Evolutionary conservation across 2,329 filamentous ascomycete genomes (phyloP).

Genomic region (Aotearoamyces nothofagi): DNA sequence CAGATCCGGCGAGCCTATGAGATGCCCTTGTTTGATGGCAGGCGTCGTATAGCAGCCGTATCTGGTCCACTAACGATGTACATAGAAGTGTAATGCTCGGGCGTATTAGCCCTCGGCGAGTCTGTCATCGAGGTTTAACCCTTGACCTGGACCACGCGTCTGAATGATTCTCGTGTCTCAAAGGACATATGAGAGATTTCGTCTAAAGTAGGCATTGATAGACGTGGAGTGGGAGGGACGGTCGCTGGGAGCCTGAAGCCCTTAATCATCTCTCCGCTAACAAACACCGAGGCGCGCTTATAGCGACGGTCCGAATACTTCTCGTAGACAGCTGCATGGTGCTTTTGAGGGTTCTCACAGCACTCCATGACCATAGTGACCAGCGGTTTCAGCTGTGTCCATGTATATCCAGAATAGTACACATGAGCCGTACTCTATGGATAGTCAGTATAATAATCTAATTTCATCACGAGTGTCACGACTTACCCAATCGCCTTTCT

Average conservation of each 20-base stretch:
- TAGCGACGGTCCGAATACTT: conserved; percentile 85
- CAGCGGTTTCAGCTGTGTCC: conserved; percentile 64
- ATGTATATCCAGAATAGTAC: conserved; percentile 89
- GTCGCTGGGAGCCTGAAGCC: conserved; percentile 32
- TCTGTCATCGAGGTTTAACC: conserved; percentile 5
- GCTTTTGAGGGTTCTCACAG: conserved; percentile 64
- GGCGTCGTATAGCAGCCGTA: conserved; percentile 11
- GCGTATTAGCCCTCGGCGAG: background rate
- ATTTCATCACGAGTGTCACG: background rate
- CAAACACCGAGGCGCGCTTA: conserved; percentile 69
- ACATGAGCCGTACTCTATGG: conserved; percentile 64
- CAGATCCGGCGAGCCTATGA: too few species aligned
- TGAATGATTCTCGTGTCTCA: conserved; percentile 13
- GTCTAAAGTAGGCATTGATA: conserved; percentile 12
- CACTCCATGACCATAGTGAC: conserved; percentile 73
- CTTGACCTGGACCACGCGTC: conserved; percentile 16
- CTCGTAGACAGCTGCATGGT: conserved; percentile 77
- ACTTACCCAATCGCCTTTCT: conserved; percentile 88
- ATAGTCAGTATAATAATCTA: conserved; percentile 20
- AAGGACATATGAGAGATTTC: conserved; percentile 10
- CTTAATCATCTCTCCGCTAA: conserved; percentile 55
- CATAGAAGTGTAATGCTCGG: conserved; percentile 12
- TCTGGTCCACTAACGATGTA: conserved; percentile 17
- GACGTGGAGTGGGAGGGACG: conserved; percentile 7
- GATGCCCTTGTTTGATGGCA: too few species aligned